Evolutionary conservation across 2,329 filamentous ascomycete genomes (phyloP).

Genomic region (Dothidotthia symphoricarpi): DNA sequence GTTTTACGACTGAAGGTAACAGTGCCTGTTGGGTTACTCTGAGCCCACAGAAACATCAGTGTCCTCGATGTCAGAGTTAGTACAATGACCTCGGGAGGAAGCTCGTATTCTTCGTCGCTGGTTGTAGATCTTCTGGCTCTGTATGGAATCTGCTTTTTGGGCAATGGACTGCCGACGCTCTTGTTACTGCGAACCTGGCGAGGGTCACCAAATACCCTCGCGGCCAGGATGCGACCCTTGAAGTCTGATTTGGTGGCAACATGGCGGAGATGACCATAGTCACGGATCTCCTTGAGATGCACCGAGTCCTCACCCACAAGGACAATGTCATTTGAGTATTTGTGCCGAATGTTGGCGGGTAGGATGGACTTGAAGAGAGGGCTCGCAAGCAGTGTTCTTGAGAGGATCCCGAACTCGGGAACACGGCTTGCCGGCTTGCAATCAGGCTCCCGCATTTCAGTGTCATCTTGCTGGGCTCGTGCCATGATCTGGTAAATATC

Average conservation of each 20-base stretch:
- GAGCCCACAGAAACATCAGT: conserved; percentile 73
- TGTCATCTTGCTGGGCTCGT: conserved; percentile 29
- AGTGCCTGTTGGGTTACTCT: conserved; percentile 44
- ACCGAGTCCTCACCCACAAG: conserved; percentile 82
- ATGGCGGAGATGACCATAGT: conserved; percentile 69
- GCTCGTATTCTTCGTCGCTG: conserved; percentile 18
- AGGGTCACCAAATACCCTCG: conserved; percentile 65
- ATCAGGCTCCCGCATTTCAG: conserved; percentile 24
- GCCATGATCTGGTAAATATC: conserved; percentile 47
- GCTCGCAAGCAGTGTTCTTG: conserved; percentile 73
- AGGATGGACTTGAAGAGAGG: conserved; percentile 74
- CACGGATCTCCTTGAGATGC: conserved; percentile 72
- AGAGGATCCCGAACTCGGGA: conserved; percentile 69
- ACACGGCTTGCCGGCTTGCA: conserved; percentile 38
- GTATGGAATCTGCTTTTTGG: conserved; percentile 13
- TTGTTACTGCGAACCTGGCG: conserved; percentile 19
- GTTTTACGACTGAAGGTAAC: conserved; percentile 62
- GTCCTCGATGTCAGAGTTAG: conserved; percentile 72
- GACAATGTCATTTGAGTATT: conserved; percentile 73
- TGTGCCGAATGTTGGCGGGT: conserved; percentile 72
- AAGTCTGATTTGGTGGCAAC: conserved; percentile 80
- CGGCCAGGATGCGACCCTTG: conserved; percentile 73
- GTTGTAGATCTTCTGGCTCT: conserved; percentile 14
- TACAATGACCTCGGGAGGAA: conserved; percentile 76
- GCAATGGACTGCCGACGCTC: conserved; percentile 20